phyloP scores from a whole-genome alignment of 2,329 filamentous ascomycete genomes.

The Thielaviopsis cerberus region DNA sequence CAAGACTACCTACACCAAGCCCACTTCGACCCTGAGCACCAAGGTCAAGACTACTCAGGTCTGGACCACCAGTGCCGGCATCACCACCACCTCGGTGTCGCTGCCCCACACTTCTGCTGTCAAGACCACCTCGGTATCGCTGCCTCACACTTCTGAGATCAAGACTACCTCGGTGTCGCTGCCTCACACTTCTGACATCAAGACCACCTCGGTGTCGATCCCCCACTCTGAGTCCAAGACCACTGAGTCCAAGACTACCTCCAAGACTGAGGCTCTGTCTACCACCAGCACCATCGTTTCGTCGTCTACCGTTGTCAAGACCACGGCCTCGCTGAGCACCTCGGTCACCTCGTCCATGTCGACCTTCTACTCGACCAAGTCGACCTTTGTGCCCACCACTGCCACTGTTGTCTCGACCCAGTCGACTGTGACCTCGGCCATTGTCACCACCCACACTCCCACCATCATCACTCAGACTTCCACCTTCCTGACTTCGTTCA shows the following conservation, averaged over 20 bases:
- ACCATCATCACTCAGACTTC: slow-evolving; percentile 12
- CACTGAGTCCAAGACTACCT: slow-evolving; percentile 11
- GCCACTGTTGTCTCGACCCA: slow-evolving; percentile 8
- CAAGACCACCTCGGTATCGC: slow-evolving; percentile 9
- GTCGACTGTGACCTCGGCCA: slow-evolving; percentile 8
- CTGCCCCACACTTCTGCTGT: too few species aligned
- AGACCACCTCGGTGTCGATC: slow-evolving; percentile 6
- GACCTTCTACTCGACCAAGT: slow-evolving; percentile 7
- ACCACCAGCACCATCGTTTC: slow-evolving; percentile 14
- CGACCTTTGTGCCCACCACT: slow-evolving; percentile 9
- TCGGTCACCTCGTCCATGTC: slow-evolving; percentile 5
- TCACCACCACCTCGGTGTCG: background rate
- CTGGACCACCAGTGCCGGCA: slow-evolving; percentile 5
- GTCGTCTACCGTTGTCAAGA: slow-evolving; percentile 17
- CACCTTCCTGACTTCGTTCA: slow-evolving; percentile 20
- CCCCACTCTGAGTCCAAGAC: slow-evolving; percentile 13
- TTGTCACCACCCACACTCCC: slow-evolving; percentile 8
- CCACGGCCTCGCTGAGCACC: slow-evolving; percentile 10
- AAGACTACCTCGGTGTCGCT: slow-evolving; percentile 9
- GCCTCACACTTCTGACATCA: slow-evolving; percentile 3
- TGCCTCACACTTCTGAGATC: slow-evolving; percentile 13
- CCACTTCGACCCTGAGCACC: slow-evolving; percentile 11
- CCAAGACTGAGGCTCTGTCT: slow-evolving; percentile 2
- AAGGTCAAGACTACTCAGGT: slow-evolving; percentile 15
- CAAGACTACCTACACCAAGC: slow-evolving; percentile 11